These are phyloP conservation scores for Backusella westeae DNA, from an alignment of 192 early-diverging fungal species.

Conservation along the genomic window DNA sequence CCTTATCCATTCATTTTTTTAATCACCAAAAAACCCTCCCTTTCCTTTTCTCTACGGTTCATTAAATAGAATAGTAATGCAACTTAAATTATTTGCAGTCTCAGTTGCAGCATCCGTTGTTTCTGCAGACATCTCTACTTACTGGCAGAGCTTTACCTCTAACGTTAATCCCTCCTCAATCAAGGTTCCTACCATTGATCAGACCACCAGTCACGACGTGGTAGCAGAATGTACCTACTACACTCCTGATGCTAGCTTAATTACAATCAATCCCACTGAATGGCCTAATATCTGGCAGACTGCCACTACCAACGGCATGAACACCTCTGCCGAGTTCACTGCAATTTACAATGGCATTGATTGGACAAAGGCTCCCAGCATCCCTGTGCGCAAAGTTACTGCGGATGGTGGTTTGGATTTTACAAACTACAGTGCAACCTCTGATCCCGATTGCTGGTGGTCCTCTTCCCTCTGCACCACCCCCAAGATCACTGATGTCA, in stretches of 20 bases:
- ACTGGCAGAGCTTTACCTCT: constrained; percentile 10
- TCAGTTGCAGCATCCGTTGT: background rate
- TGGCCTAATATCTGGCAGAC: constrained; percentile 21
- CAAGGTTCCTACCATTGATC: constrained; percentile 16
- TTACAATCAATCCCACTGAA: constrained; percentile 12
- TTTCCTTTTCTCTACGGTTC: background rate
- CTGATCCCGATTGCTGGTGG: constrained; percentile 42
- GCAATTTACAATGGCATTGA: constrained; percentile 40
- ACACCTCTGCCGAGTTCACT: constrained; percentile 36
- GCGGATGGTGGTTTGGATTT: constrained; percentile 25
- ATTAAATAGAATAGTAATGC: background rate
- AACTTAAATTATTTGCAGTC: background rate
- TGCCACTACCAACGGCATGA: constrained; percentile 25
- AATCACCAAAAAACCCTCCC: background rate
- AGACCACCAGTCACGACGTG: constrained; percentile 15
- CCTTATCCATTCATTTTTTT: background rate
- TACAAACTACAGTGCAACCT: constrained; percentile 1
- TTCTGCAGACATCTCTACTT: background rate
- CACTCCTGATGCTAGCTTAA: background rate
- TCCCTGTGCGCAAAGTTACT: constrained; percentile 25
- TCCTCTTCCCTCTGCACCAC: constrained; percentile 37
- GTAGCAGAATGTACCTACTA: constrained; percentile 18
- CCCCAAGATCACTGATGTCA: constrained; percentile 19
- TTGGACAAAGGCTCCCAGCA: constrained; percentile 33
- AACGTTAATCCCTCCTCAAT: constrained; percentile 6